A percentile compares a stretch with the other conserved stretches of the same genome.
Evolutionary conservation across 2,329 filamentous ascomycete genomes (phyloP).

Genomic region (Stachybotrys echinatus): DNA sequence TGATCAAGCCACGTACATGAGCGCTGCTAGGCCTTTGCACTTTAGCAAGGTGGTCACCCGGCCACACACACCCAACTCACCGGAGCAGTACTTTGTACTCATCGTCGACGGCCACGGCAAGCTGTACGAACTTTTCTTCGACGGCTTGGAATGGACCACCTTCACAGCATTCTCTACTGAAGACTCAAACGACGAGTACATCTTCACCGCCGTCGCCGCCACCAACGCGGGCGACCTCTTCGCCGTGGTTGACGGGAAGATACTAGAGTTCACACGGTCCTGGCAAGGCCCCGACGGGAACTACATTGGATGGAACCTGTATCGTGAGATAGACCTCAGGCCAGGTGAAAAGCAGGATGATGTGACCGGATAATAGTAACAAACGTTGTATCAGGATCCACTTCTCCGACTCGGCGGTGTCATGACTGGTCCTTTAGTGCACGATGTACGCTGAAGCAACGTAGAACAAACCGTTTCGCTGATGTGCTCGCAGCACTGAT

Average conservation of each 20-base stretch:
- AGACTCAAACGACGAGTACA: background rate
- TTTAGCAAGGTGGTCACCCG: background rate
- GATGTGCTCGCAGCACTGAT: no score
- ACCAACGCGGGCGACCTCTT: background rate
- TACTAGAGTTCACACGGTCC: background rate
- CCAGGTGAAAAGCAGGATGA: background rate
- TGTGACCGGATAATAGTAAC: background rate
- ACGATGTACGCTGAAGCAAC: no score
- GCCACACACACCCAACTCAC: background rate
- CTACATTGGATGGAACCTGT: background rate
- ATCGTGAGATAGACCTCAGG: background rate
- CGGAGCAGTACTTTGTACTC: background rate
- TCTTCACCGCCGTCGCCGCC: background rate
- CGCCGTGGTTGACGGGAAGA: background rate
- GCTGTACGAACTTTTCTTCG: background rate
- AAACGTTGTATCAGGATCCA: no score
- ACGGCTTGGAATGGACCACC: background rate
- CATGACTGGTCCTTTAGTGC: no score
- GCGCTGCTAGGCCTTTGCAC: background rate
- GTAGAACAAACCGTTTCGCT: no score
- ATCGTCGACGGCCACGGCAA: background rate
- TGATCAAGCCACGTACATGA: background rate
- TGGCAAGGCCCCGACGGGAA: background rate
- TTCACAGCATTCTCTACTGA: background rate
- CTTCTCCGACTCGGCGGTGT: no score